Evolutionary conservation across 495 filamentous ascomycete genomes (phyloP).

Genomic region (Aspergillus panamensis): DNA sequence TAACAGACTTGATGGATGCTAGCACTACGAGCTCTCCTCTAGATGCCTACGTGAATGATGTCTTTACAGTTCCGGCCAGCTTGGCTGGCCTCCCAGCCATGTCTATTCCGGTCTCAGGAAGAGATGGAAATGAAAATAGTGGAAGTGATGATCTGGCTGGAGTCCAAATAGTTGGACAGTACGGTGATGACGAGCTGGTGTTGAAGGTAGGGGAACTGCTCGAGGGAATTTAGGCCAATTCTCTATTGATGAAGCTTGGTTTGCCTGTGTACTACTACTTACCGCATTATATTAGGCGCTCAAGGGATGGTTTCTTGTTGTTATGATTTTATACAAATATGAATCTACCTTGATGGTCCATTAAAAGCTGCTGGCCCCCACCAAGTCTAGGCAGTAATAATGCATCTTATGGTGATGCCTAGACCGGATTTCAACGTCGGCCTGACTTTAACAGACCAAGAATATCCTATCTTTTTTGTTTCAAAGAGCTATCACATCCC

Average conservation of each 20-base stretch:
- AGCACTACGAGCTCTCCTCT: slow-evolving; percentile 34
- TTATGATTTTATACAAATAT: background rate
- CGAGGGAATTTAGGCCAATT: slow-evolving; percentile 20
- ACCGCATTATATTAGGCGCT: background rate
- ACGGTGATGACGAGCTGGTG: slow-evolving; percentile 71
- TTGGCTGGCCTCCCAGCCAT: slow-evolving; percentile 88
- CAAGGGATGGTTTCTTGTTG: background rate
- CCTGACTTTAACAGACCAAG: too few species aligned
- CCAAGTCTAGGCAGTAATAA: too few species aligned
- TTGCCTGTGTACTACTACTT: background rate
- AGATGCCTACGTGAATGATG: slow-evolving; percentile 81
- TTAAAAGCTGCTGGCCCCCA: too few species aligned
- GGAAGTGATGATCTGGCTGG: slow-evolving; percentile 52
- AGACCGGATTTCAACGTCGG: too few species aligned
- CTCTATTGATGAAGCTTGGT: background rate
- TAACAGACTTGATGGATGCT: slow-evolving; percentile 49
- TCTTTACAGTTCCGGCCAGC: slow-evolving; percentile 92
- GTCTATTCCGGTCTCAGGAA: slow-evolving; percentile 65
- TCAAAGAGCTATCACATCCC: too few species aligned
- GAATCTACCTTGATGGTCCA: too few species aligned
- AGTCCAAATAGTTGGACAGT: slow-evolving; percentile 88
- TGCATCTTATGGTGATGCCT: too few species aligned
- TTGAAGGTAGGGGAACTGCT: slow-evolving; percentile 40
- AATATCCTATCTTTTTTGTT: too few species aligned
- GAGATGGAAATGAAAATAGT: slow-evolving; percentile 23